phyloP scores from a whole-genome alignment of 805 yeast genomes.

The Teunomyces aglyptinius region DNA sequence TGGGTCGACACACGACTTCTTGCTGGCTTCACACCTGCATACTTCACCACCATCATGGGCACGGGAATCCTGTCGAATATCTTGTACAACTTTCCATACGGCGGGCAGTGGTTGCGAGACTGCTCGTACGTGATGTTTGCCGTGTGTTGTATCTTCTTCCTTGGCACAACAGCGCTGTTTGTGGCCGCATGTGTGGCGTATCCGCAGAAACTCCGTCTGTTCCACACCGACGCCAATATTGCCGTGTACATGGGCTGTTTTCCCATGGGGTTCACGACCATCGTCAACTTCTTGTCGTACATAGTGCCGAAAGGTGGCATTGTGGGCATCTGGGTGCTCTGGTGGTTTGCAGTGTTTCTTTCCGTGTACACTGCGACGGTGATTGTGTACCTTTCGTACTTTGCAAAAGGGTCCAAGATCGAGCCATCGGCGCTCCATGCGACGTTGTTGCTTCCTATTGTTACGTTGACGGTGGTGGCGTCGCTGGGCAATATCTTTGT shows the following conservation, averaged over 20 bases:
- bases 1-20: conserved; percentile 14
- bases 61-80: conserved; percentile 69
- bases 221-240: conserved; percentile 36
- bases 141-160: conserved; percentile 48
- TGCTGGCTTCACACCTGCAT: conserved; percentile 43
- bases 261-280: conserved; percentile 75
- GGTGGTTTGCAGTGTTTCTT: conserved; percentile 67
- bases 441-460: conserved; percentile 69
- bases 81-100: conserved; percentile 64
- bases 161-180: conserved; percentile 43
- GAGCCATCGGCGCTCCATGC: conserved; percentile 45
- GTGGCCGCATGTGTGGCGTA: conserved; percentile 38
- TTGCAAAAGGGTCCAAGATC: conserved; percentile 26
- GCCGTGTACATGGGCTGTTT: conserved; percentile 73
- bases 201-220: conserved; percentile 14
- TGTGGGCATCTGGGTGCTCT: conserved; percentile 55
- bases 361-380: conserved; percentile 63
- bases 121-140: conserved; percentile 65
- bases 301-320: conserved; percentile 43
- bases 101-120: conserved; percentile 53
- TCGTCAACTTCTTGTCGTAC: conserved; percentile 54
- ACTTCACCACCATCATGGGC: conserved; percentile 83
- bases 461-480: conserved; percentile 73
- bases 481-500: conserved; percentile 64
- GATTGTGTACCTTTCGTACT: conserved; percentile 50